Percentiles rank a stretch among this genome's conserved stretches.
phyloP scores from a whole-genome alignment of 2,329 filamentous ascomycete genomes.

The Trichoderma lentiforme region DNA sequence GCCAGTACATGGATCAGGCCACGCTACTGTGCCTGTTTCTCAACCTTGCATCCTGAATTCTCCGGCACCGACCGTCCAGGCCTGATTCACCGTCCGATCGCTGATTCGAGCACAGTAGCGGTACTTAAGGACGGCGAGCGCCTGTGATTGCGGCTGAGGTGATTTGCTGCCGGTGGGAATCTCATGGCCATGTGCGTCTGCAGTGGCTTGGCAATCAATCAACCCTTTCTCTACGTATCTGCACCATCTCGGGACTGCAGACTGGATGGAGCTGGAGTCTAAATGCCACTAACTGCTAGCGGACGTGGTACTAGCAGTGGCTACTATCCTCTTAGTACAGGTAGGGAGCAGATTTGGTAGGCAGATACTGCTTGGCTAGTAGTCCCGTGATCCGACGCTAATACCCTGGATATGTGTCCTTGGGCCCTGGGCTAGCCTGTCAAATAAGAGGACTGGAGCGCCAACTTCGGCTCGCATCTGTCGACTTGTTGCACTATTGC shows the following conservation, averaged over 20 bases:
- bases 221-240: background rate
- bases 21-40: slow-evolving; percentile 17
- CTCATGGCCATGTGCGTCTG: background rate
- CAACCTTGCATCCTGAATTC: slow-evolving; percentile 17
- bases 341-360: background rate
- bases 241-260: background rate
- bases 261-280: background rate
- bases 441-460: slow-evolving; percentile 9
- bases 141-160: background rate
- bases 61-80: slow-evolving; percentile 12
- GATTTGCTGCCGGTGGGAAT: background rate
- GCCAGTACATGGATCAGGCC: slow-evolving; percentile 15
- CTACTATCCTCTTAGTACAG: background rate
- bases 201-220: background rate
- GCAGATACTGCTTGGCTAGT: background rate
- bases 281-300: background rate
- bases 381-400: slow-evolving; percentile 14
- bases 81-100: background rate
- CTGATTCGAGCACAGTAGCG: background rate
- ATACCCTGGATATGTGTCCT: background rate
- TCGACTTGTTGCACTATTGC: background rate
- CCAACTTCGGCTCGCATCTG: slow-evolving; percentile 15
- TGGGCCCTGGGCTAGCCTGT: slow-evolving; percentile 1
- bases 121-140: background rate
- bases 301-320: background rate